Base-by-base conservation (phyloP, 192 early-diverging fungal species). In the Geranomyces michiganensis region DNA sequence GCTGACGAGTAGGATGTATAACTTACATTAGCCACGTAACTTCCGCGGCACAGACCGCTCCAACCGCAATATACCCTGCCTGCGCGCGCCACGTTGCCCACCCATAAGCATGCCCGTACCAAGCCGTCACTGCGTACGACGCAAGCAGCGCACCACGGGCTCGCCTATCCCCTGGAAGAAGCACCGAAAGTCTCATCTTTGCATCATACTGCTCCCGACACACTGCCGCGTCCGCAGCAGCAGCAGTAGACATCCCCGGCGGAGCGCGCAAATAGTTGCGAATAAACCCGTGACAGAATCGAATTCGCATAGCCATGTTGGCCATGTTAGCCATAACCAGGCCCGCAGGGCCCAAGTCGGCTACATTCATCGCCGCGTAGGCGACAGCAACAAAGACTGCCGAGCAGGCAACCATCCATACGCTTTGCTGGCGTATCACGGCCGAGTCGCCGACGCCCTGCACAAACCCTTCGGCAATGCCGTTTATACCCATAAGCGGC, bases 401-500 rank as follows among this genome's bases (percentile, higher is more conserved):
- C 27, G 93, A 92, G 73, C 91, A 92, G 1, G 55, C 80, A 24
- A 91, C 83, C 92, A 97, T 92, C 82, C 85, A 92, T 15, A 79
- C 66, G 62, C 88, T 93, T 43, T 92, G 81, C 21, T 68, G 48
- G 6, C 76, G 33, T 12, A 99, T 77, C 56, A 90, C 86, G 1
- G 74, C 68, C 45, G 85, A 77, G 5, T 90, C 79, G 0, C 90
- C 97, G 21, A 94, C 92, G 1, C 90, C 92, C 70, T 95, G 93
- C 21, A 97, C 84, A 77, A 95, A 97, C 0, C 91, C 92, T 74
- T 99, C 97, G 6, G 92, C 90, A 60, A 99, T 91, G 0, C 97
- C 97, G 75, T 99, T 99, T 31, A 96, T 61, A 14, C 94, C 97
- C 92, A 97, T 91, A 13, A 97, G 64, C 3, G 97, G 97, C 0